Evolutionary conservation across 2,329 filamentous ascomycete genomes (phyloP), one percentile per base, ranked within the genome.

Genomic region (Neofusicoccum kwambonambiense): DNA sequence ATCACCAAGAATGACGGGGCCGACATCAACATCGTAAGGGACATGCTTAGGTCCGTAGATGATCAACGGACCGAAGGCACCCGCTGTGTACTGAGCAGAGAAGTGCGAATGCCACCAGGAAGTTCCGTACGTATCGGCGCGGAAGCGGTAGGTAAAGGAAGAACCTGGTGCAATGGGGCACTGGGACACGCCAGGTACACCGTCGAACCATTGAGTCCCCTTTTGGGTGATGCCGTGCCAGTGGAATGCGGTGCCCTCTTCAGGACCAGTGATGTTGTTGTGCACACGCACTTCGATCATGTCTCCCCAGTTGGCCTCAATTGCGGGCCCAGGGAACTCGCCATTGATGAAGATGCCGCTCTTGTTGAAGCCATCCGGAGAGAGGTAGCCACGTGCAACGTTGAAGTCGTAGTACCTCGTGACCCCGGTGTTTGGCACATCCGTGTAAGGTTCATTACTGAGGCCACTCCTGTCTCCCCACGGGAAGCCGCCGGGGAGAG

Each of bases 161-260:
- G 64, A 50, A 71, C 71, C 73, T 70, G 76, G 76, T 22, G 71
- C 68, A 47, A 78, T 72, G 2, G 76, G 76, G 57, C 75, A 77
- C 54, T 77, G 74, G 22, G 65, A 57, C 35, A 76, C 70, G 15
- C 71, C 70, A 3, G 74, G 74, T 3, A 77, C 75, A 64, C 75
- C 75, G 60, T 77, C 75, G 52, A 72, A 73, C 72, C 72, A 76
- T 3, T 70, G 69, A 15, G 72, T 75, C 5, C 68, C 67, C 11
- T 66, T 68, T 39, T 77, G 74, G 22, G 73, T 64, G 8, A 77
- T 64, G 41, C 75, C 74, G 54, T 76, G 73, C 42, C 73, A 73
- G 57, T 77, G 75, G 13, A 77, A 50, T 2, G 74, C 47, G 15
- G 75, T 77, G 13, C 75, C 75, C 57, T 77, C 74, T 11, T 45